Evolutionary conservation across 1,284 basidiomycete species (phyloP).

Genomic region (Crucibulum parvulum): DNA sequence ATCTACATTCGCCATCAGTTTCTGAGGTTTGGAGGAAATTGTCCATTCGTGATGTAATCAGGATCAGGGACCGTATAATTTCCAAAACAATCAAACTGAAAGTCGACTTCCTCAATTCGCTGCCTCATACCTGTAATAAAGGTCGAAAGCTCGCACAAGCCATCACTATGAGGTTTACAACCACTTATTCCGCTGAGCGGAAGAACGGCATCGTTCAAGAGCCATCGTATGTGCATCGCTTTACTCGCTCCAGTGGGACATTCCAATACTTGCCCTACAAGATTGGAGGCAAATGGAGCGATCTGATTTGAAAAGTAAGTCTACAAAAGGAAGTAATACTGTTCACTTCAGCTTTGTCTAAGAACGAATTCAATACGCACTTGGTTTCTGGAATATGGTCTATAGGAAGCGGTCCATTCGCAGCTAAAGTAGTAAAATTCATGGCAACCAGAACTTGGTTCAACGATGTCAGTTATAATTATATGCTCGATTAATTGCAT

Average conservation of each 20-base stretch:
- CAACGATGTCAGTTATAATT: background rate
- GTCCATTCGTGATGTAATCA: slow-evolving; percentile 46
- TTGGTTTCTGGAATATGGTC: slow-evolving; percentile 64
- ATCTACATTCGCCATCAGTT: background rate
- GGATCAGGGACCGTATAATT: slow-evolving; percentile 49
- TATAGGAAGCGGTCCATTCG: slow-evolving; percentile 59
- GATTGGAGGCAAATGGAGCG: slow-evolving; percentile 60
- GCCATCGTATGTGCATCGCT: slow-evolving; percentile 58
- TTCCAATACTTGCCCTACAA: slow-evolving; percentile 68
- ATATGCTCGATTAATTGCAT: slow-evolving; percentile 20
- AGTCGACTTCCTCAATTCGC: slow-evolving; percentile 53
- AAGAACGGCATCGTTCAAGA: slow-evolving; percentile 65
- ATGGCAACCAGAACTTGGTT: slow-evolving; percentile 58
- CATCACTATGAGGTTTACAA: slow-evolving; percentile 56
- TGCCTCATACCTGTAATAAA: slow-evolving; percentile 58
- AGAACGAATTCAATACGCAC: slow-evolving; percentile 28
- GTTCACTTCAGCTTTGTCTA: background rate
- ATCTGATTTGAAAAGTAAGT: slow-evolving; percentile 53
- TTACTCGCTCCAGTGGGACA: slow-evolving; percentile 40
- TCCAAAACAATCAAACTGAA: slow-evolving; percentile 47
- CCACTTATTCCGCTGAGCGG: slow-evolving; percentile 66
- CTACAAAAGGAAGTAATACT: slow-evolving; percentile 21
- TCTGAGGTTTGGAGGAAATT: slow-evolving; percentile 26
- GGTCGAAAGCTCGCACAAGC: slow-evolving; percentile 59
- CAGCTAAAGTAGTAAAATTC: slow-evolving; percentile 66